Base-by-base conservation (phyloP, 1,284 basidiomycete species). In the Taiwanofungus camphoratus region DNA sequence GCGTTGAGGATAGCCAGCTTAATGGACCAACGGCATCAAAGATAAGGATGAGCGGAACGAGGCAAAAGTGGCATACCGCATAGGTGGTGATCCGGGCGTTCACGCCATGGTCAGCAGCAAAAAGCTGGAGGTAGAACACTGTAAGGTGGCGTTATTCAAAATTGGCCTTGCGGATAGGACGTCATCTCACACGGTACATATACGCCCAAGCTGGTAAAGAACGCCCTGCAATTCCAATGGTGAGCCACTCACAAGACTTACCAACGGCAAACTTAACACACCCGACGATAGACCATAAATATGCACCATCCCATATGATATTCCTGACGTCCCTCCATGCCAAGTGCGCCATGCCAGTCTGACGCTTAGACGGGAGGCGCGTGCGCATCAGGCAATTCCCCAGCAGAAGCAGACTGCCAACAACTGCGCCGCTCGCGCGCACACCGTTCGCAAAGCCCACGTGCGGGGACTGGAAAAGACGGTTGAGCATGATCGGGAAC, bases 391-490 rank as follows among this genome's bases (percentile, higher is more conserved):
- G 41, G 33, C 53, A 56, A 7, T 63, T 52, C 1, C 59, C 43
- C n/a, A 45, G 42, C 20, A 65, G 57, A 44, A 62, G 62, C 3
- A 45, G 51, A 22, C 59, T 39, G n/a, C 58, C 59, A 15, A 62
- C 39, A 45, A 66, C 63, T 12, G 55, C 64, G 18, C 54, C 43
- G 33, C 60, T 54, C 77, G 50, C 74, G n/a, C 65, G 59, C 18
- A 80, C 71, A 1, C 71, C 69, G 79, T 79, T 82, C 7, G 66
- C 71, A 53, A 82, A 85, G 1, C 79, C 80, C 31, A 81, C 55
- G 16, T 44, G 44, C 27, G 64, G 68, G 32, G 84, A 69, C 56
- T 87, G 52, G 51, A 82, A 78, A 13, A 83, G 69, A 26, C 61
- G 63, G 52, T 77, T 73, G 18, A 84, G 66, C 58, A 82, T 65